Evolutionary conservation across 2,329 filamentous ascomycete genomes (phyloP), one percentile per base, ranked within the genome.

Genomic region (Cladophialophora exuberans): DNA sequence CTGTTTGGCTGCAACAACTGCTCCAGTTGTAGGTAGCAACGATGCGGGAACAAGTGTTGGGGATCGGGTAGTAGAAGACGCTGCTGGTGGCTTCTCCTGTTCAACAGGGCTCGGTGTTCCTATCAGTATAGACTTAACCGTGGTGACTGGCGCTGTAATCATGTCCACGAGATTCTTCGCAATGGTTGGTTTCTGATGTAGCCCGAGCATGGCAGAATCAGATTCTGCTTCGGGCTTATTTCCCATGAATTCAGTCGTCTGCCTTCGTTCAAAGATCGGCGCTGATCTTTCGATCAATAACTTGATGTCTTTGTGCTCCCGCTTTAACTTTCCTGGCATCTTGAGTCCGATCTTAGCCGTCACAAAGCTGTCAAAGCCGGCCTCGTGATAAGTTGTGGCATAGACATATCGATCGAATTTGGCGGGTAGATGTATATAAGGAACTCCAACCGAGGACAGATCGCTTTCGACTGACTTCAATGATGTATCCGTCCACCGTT

Each of bases 281-380:
- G 10, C 22, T 28, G 56, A 15, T 7, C 39, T 18, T 31, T 57
- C 23, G 2, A 44, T 35, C 43, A 57, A 44, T 41, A 30, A 35
- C 52, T 46, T 44, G 44, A 57, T 6, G 66, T 65, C 22, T 68
- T 59, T 58, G 68, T 69, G n/a, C n/a, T 62, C 58, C 52, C 58
- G 42, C 43, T 56, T 56, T 38, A 65, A 44, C 48, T 62, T 67
- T 23, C 77, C 72, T 6, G 80, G 77, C 3, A 86, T 71, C 50
- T 78, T 77, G 47, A 85, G 74, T 60, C 83, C 80, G 22, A 84
- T 73, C 52, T 79, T 78, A 2, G 83, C 83, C 0, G 83, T 84
- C 18, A 85, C 71, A 56, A 82, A 76, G 66, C 82, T 84, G 65
- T 86, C 83, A 60, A 81, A 86, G 6, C 83, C 83, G 13, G 83